phyloP scores from a whole-genome alignment of 2,329 filamentous ascomycete species.

The Fusarium sacchari region DNA sequence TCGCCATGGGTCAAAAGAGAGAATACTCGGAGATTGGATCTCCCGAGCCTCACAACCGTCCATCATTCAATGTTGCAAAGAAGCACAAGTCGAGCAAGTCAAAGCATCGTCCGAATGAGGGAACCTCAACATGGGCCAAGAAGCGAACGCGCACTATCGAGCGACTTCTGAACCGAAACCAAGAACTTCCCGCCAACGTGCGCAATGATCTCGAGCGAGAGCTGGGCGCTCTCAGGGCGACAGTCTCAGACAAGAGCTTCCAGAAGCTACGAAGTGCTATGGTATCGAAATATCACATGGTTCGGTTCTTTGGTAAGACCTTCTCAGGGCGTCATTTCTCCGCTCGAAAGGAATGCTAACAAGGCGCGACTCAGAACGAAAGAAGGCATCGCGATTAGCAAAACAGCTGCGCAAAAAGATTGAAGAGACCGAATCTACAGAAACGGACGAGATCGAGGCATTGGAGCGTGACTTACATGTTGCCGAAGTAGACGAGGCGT shows the following conservation, averaged over 20 bases:
- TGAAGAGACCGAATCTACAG: constrained; percentile 59
- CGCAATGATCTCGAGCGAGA: constrained; percentile 77
- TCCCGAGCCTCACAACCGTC: constrained; percentile 34
- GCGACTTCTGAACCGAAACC: constrained; percentile 69
- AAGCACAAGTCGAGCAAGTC: constrained; percentile 49
- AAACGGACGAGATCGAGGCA: constrained; percentile 63
- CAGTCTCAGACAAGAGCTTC: constrained; percentile 67
- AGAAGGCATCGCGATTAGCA: constrained; percentile 74
- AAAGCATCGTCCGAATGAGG: constrained; percentile 57
- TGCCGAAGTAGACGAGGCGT: constrained; percentile 79
- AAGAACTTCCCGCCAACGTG: constrained; percentile 73
- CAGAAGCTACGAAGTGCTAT: constrained; percentile 73
- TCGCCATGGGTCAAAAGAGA: constrained; percentile 48
- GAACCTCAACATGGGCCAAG: constrained; percentile 70
- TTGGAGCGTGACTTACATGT: constrained; percentile 70
- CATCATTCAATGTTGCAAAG: constrained; percentile 40
- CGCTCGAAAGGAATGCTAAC: constrained; percentile 13
- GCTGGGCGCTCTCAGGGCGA: constrained; percentile 71
- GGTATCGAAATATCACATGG: constrained; percentile 84
- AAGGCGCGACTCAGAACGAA: constrained; percentile 65
- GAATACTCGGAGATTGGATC: constrained; percentile 44
- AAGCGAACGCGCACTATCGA: constrained; percentile 77
- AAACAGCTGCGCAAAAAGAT: constrained; percentile 73
- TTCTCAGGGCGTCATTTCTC: not conserved
- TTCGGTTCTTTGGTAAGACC: constrained; percentile 80